A percentile compares a stretch with the other conserved stretches of the same genome.
phyloP scores from a whole-genome alignment of 2,329 filamentous ascomycete species.

The Cercospora sojina region DNA sequence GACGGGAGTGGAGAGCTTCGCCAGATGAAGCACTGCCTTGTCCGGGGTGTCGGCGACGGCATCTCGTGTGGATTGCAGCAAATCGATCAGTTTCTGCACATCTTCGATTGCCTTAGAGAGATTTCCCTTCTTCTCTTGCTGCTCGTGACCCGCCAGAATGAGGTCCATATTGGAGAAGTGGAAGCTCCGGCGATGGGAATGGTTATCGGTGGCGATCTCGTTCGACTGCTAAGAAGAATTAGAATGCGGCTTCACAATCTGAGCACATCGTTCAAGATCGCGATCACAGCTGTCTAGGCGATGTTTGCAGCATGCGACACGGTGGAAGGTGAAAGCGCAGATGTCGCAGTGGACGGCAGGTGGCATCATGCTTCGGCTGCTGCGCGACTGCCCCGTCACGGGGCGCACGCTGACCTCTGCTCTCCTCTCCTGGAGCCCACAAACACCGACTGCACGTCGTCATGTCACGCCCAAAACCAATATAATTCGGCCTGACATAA shows the following conservation, averaged over 20 bases:
- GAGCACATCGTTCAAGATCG: background rate
- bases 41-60: conserved; percentile 70
- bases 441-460: background rate
- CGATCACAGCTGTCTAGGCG: background rate
- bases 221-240: background rate
- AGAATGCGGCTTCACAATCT: background rate
- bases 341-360: background rate
- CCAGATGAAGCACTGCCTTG: conserved; percentile 70
- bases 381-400: background rate
- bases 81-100: conserved; percentile 78
- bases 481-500: background rate
- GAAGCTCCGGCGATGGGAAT: background rate
- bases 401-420: conserved; percentile 2
- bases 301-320: background rate
- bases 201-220: background rate
- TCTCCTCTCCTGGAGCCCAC: background rate
- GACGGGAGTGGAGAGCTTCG: conserved; percentile 81
- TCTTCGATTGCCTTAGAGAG: conserved; percentile 70
- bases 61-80: conserved; percentile 71
- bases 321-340: conserved; percentile 1
- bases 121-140: conserved; percentile 67
- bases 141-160: conserved; percentile 71
- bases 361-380: conserved; percentile 1
- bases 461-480: background rate
- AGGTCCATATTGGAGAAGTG: conserved; percentile 52